Base-by-base conservation (phyloP, 768 basidiomycete species). In the Phlegmacium glaucopus region DNA sequence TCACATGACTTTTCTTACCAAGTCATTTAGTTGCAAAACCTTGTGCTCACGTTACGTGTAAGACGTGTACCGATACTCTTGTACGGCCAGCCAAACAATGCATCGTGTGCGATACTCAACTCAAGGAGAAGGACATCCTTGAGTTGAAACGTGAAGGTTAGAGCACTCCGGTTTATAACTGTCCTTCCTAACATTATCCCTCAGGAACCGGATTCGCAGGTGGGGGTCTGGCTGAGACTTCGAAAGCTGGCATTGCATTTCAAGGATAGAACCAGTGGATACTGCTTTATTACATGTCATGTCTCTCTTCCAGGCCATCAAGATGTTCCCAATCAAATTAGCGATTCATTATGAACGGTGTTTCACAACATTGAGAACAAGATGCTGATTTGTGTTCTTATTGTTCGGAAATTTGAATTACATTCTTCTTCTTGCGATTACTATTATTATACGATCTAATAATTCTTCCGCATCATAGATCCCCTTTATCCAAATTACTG, bases 221-320 rank as follows among this genome's bases (percentile, higher is more conserved):
- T 44, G 94, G 94, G n/a, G 94, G 94, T 6, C 66, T 92, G 54
- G 91, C 93, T n/a, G 91, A 95, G 68, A 87, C 88, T 0, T 83
- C 80, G 30, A 86, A 80, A 62, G 73, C 72, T 25, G 92, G 91
- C 2, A 69, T 91, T 10, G 86, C 91, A 0, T 95, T 97, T 72
- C 91, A 94, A 61, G 91, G 90, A 36, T 93, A 59, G 43, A 15
- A 15, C 12, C 22, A 22, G 22, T 22, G 22, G 5, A 22, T 3
- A 22, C 2, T 22, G 32, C 3, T 34, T 34, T 34, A 34, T 34
- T 22, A 22, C 22, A 34, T 34, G 32, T 34, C 22, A 34, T 34
- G 32, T 34, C n/a, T 6, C 32, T 34, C 32, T 6, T 34, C 32
- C 10, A 22, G 3, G 2, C 22, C 22, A n/a, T 34, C 11, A 11